Base-by-base conservation (phyloP, 495 filamentous ascomycete genomes). In the Sabuloglossum arenarium region DNA sequence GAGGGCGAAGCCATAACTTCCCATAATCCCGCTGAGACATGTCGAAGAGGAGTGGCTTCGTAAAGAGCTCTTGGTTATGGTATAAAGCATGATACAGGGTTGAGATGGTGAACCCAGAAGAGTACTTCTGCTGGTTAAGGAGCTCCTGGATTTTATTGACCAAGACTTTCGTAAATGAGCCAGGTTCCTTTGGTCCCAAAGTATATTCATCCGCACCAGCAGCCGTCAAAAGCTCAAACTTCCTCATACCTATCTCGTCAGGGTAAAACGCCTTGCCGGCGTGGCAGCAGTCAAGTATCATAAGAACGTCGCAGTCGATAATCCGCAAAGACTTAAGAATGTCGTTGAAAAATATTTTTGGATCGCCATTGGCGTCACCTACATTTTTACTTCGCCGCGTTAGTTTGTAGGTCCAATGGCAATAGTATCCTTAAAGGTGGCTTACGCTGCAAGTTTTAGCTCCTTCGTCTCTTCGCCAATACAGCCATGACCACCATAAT, bases 271-370 rank as follows among this genome's bases (percentile, higher is more conserved):
- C 61, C 55, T 49, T 60, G 0, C 59, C 59, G 14, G 61, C 63
- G 37, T 28, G 58, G 53, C 63, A 65, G 42, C 63, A 63, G 32
- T 65, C 63, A 24, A 65, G 30, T 34, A 65, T 65, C 32, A 65
- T 19, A 3, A 65, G 58, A 30, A 61, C 59, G 19, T 65, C 63
- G 37, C 61, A 65, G 6, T 51, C 27, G n/a, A 61, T 59, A 3
- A 63, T 54, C 47, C 56, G 60, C 6, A 61, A 28, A 25, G 61
- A 63, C 21, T 29, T 50, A 11, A 27, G 59, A 29, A 65, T 56
- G 23, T 65, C 61, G 19, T 58, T 57, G 55, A 65, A 61, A 49
- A 63, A 63, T 11, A 57, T 53, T 11, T 37, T 56, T 1, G 59
- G 63, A 55, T 65, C 63, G 12, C 59, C 61, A 30, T 57, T 28